These are phyloP conservation scores for Cutaneotrichosporon mucoides DNA, from an alignment of 1,284 basidiomycete species.

Conservation along the genomic window DNA sequence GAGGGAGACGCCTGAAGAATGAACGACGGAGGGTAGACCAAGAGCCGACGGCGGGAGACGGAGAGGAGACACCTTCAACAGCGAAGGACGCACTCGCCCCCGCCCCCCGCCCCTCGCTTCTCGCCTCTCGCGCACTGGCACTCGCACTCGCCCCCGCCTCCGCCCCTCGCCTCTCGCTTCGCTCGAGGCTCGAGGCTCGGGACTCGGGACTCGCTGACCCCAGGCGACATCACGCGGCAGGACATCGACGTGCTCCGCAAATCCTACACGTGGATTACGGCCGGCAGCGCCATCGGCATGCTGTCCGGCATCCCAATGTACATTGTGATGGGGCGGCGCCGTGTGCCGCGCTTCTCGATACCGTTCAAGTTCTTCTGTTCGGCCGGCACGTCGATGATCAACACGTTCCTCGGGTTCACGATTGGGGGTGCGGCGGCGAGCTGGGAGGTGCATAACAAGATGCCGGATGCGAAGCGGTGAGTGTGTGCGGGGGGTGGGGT, in stretches of 20 bases:
- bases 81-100: too few relatives aligned
- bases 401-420: slow-evolving; percentile 35
- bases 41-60: too few relatives aligned
- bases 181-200: too few relatives aligned
- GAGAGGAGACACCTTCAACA: too few relatives aligned
- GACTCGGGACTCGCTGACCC: background rate
- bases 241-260: slow-evolving; percentile 35
- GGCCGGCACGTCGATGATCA: slow-evolving; percentile 10
- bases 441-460: slow-evolving; percentile 31
- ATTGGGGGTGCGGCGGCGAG: slow-evolving; percentile 31
- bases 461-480: slow-evolving; percentile 34
- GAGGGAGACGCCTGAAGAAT: too few relatives aligned
- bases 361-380: slow-evolving; percentile 10
- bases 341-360: slow-evolving; percentile 3
- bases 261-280: slow-evolving; percentile 30
- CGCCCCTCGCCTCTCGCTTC: too few relatives aligned
- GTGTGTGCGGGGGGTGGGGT: too few relatives aligned
- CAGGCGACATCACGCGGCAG: slow-evolving; percentile 34
- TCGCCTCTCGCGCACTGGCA: too few relatives aligned
- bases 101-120: too few relatives aligned
- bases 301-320: slow-evolving; percentile 23
- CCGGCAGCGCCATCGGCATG: slow-evolving; percentile 18
- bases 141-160: too few relatives aligned
- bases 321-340: slow-evolving; percentile 10
- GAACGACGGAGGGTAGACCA: too few relatives aligned